These are phyloP conservation scores for Leccinum subtestaceum DNA, from an alignment of 768 basidiomycete genomes.

Conservation along the genomic window DNA sequence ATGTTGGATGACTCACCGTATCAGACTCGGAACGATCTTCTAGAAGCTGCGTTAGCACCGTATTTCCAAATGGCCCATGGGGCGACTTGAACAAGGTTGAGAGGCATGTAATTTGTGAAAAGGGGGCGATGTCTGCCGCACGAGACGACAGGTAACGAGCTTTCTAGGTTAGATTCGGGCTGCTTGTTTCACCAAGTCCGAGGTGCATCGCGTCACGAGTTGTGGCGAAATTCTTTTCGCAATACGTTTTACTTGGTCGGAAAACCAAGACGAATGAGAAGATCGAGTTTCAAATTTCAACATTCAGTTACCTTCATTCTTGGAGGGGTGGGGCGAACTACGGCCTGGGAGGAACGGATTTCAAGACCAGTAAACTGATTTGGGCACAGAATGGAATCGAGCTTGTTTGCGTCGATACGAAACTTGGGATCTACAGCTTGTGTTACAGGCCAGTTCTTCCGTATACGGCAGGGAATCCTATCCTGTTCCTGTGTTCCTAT, in stretches of 20 bases:
- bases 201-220: neutral
- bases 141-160: neutral
- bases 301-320: neutral
- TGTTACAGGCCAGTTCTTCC: neutral
- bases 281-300: neutral
- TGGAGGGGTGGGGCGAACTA: neutral
- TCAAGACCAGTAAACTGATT: neutral
- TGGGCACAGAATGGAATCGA: neutral
- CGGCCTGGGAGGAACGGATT: neutral
- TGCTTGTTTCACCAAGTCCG: no score
- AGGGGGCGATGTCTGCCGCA: neutral
- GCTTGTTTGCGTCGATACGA: neutral
- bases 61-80: slow-evolving; percentile 9
- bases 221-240: neutral
- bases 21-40: neutral
- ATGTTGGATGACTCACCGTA: neutral
- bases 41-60: neutral
- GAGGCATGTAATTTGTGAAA: neutral
- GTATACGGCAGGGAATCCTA: neutral
- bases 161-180: neutral
- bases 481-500: neutral
- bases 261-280: neutral
- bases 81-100: slow-evolving; percentile 4
- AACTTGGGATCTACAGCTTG: neutral
- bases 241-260: neutral